These are phyloP conservation scores for Rhizophagus prolifer DNA, from an alignment of 192 early-diverging fungal species.

Conservation along the genomic window DNA sequence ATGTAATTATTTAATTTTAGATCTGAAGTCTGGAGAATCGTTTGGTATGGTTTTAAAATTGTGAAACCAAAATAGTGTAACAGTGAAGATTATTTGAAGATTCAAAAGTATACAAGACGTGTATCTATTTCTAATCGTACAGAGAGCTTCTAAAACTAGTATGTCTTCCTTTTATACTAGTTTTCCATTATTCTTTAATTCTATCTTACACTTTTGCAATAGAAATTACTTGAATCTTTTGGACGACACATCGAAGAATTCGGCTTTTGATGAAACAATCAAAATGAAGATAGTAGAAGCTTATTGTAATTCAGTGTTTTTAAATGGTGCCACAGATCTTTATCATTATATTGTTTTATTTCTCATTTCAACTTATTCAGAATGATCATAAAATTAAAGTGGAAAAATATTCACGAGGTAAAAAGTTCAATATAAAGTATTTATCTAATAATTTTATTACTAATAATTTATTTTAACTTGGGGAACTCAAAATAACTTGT, in stretches of 20 bases:
- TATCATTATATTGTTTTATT: too few species aligned
- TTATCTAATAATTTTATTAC: too few species aligned
- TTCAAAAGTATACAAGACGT: conserved; percentile 4
- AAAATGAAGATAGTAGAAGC: neutral
- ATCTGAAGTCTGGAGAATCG: conserved; percentile 11
- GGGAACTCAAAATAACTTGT: neutral
- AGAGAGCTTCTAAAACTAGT: neutral
- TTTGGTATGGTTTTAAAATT: conserved; percentile 19
- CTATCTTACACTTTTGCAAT: conserved; percentile 4
- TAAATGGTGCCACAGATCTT: too few species aligned
- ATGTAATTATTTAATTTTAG: conserved; percentile 16
- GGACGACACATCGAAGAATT: neutral
- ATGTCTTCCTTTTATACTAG: neutral
- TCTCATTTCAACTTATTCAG: too few species aligned
- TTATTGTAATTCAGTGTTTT: too few species aligned
- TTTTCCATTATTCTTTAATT: conserved; percentile 17
- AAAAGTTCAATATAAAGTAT: too few species aligned
- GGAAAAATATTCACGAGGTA: too few species aligned
- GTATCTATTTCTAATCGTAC: neutral
- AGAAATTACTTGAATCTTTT: conserved; percentile 16
- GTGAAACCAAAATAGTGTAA: conserved; percentile 16
- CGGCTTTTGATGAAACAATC: neutral
- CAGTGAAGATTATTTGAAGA: neutral
- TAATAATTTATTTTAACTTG: too few species aligned
- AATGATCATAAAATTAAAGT: too few species aligned